Evolutionary conservation across 2,329 filamentous ascomycete species (phyloP).

Genomic region (Fusarium graminum): DNA sequence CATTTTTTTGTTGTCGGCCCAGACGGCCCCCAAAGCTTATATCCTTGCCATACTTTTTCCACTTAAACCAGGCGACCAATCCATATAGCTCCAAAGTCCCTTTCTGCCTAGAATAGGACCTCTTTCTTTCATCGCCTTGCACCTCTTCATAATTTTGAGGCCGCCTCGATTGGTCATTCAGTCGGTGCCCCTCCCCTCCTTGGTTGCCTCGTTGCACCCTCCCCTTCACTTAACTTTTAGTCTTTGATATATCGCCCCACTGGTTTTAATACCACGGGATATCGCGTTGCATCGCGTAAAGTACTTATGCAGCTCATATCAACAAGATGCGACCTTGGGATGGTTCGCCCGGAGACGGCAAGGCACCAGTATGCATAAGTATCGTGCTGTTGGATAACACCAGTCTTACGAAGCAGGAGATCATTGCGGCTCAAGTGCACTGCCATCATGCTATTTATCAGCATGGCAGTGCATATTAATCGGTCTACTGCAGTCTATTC

Average conservation of each 20-base stretch:
- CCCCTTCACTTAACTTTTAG: conserved; percentile 21
- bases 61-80: conserved; percentile 38
- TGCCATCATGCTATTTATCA: conserved; percentile 28
- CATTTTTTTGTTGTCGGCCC: conserved; percentile 5
- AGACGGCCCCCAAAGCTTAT: conserved; percentile 23
- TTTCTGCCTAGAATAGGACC: conserved; percentile 43
- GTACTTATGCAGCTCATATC: conserved; percentile 6
- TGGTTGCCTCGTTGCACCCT: conserved; percentile 35
- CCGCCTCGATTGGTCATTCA: conserved; percentile 27
- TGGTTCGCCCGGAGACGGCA: conserved; percentile 27
- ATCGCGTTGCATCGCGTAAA: conserved; percentile 38
- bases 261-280: conserved; percentile 36
- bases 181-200: conserved; percentile 25
- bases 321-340: conserved; percentile 1
- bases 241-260: conserved; percentile 21
- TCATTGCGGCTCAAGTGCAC: conserved; percentile 24
- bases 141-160: conserved; percentile 33
- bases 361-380: conserved; percentile 21
- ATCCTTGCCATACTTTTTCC: conserved; percentile 28
- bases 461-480: conserved; percentile 21
- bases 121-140: conserved; percentile 18
- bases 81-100: conserved; percentile 31
- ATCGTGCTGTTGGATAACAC: conserved; percentile 10
- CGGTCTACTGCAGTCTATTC: conserved; percentile 7
- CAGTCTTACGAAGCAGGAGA: conserved; percentile 21